Conservation (phyloP, 2,329 filamentous ascomycete genomes). For the Waltergamsia citrina region DNA sequence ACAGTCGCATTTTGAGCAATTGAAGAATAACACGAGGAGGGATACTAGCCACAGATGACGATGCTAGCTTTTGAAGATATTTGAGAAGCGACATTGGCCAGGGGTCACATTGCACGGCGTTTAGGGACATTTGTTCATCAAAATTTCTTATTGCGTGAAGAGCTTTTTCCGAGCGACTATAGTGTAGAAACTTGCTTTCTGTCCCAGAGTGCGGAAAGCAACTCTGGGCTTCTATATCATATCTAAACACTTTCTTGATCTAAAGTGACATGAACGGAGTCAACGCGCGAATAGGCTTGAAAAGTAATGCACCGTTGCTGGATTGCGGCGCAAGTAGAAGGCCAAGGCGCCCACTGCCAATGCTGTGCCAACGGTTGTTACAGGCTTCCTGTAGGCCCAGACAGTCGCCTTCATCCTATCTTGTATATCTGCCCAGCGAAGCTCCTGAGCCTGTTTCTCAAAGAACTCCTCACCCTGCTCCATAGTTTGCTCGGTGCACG, state of each 20-base stretch:
- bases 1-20: conserved; percentile 61
- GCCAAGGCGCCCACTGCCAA: conserved; percentile 60
- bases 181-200: neutral
- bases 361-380: conserved; percentile 51
- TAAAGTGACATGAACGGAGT: neutral
- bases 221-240: too few relatives aligned
- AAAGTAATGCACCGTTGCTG: conserved; percentile 16
- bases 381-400: conserved; percentile 58
- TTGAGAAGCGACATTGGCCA: neutral
- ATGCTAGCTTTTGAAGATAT: neutral
- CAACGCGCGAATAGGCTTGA: conserved; percentile 12
- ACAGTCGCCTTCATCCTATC: conserved; percentile 24
- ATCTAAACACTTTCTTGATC: neutral
- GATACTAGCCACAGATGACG: neutral
- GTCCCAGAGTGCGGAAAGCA: too few relatives aligned
- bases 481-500: conserved; percentile 45
- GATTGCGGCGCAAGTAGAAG: conserved; percentile 51
- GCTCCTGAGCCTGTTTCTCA: conserved; percentile 58
- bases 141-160: too few relatives aligned
- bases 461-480: conserved; percentile 61
- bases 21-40: conserved; percentile 52
- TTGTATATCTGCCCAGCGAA: conserved; percentile 52
- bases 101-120: neutral
- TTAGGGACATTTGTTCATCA: neutral
- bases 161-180: neutral